Evolutionary conservation across 2,329 filamentous ascomycete species (phyloP).

Genomic region (Stemphylium beticola): DNA sequence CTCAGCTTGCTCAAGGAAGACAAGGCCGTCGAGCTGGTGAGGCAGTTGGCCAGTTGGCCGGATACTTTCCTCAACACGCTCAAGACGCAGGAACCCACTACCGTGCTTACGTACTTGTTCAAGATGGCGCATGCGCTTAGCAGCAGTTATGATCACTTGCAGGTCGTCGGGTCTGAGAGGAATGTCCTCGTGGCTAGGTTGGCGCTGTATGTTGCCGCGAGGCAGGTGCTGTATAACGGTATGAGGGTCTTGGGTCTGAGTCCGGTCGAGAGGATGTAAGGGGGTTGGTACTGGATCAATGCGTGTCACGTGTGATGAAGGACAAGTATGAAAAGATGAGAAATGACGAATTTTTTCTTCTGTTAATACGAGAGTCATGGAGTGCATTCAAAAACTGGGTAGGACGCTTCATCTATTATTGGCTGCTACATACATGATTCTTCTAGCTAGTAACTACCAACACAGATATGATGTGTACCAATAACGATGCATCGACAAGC

Average conservation of each 20-base stretch:
- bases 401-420: neutral
- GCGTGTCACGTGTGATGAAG: neutral
- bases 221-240: conserved; percentile 79
- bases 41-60: conserved; percentile 82
- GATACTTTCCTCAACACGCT: conserved; percentile 84
- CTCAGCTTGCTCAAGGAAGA: conserved; percentile 71
- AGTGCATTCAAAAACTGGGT: neutral
- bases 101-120: conserved; percentile 75
- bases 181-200: conserved; percentile 71
- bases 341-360: neutral
- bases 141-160: conserved; percentile 80
- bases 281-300: too few species aligned
- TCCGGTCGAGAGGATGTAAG: conserved; percentile 69
- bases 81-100: conserved; percentile 79
- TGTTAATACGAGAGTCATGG: neutral
- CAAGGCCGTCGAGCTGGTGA: conserved; percentile 75
- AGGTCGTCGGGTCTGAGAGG: conserved; percentile 79
- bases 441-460: neutral
- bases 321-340: neutral
- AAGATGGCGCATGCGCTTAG: conserved; percentile 84
- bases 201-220: conserved; percentile 75
- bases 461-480: neutral
- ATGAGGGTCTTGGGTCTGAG: conserved; percentile 81
- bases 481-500: neutral
- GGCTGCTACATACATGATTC: conserved; percentile 1